phyloP scores from a whole-genome alignment of 306 rosid genomes.

The Spatholobus suberectus region DNA sequence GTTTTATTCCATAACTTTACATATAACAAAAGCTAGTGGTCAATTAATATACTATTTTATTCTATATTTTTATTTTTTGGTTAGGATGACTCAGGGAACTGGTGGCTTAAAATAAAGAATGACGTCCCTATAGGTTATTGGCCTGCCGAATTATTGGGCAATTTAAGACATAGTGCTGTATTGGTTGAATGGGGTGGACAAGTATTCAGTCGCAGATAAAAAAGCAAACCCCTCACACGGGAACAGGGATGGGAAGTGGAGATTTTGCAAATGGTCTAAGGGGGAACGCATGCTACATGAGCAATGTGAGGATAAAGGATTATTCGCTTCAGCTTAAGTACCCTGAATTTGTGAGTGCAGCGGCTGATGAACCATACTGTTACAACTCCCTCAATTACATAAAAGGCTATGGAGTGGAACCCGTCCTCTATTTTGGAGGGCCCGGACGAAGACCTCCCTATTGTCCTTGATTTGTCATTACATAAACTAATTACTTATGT shows the following conservation, averaged over 20 bases:
- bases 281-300: slow-evolving; percentile 48
- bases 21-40: too few species aligned
- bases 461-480: slow-evolving; percentile 46
- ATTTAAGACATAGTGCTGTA: slow-evolving; percentile 42
- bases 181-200: slow-evolving; percentile 77
- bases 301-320: slow-evolving; percentile 50
- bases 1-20: too few species aligned
- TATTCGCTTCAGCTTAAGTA: slow-evolving; percentile 52
- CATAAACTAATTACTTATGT: neutral
- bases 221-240: slow-evolving; percentile 56
- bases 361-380: slow-evolving; percentile 51
- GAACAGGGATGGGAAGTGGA: slow-evolving; percentile 78
- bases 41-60: too few species aligned
- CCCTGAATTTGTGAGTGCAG: slow-evolving; percentile 40
- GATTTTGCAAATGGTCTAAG: neutral
- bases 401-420: slow-evolving; percentile 34
- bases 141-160: slow-evolving; percentile 39
- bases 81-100: slow-evolving; percentile 33
- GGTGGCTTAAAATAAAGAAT: slow-evolving; percentile 58
- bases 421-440: slow-evolving; percentile 65
- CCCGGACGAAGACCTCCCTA: slow-evolving; percentile 47
- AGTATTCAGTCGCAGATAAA: slow-evolving; percentile 55
- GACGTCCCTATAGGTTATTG: slow-evolving; percentile 54
- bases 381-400: slow-evolving; percentile 43
- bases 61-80: too few species aligned